phyloP scores from a whole-genome alignment of 345 rosid genomes.

The Syzygium grande region DNA sequence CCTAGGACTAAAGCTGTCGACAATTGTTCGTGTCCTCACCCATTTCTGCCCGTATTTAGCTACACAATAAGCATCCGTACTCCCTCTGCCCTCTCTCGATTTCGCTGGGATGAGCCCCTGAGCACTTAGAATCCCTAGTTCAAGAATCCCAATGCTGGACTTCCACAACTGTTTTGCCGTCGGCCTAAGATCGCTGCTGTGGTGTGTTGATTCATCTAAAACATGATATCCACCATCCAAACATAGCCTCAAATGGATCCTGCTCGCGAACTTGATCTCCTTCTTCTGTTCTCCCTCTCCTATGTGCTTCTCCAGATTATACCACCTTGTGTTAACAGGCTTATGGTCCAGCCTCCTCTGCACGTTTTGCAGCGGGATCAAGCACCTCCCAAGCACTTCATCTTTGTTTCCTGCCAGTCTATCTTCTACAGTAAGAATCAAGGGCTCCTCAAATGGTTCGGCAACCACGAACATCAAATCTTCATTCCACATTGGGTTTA shows the following conservation, averaged over 20 bases:
- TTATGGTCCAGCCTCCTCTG: slow-evolving; percentile 85
- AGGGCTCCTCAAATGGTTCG: slow-evolving; percentile 83
- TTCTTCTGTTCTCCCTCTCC: slow-evolving; percentile 60
- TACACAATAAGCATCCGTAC: slow-evolving; percentile 96
- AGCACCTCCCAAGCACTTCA: slow-evolving; percentile 56
- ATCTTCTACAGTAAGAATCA: slow-evolving; percentile 73
- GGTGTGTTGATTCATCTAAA: slow-evolving; percentile 94
- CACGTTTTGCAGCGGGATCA: slow-evolving; percentile 43
- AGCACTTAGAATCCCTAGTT: slow-evolving; percentile 72
- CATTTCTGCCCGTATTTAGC: slow-evolving; percentile 99
- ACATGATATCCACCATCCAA: slow-evolving; percentile 98
- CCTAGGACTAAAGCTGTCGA: slow-evolving; percentile 68
- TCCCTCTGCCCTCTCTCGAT: slow-evolving; percentile 73
- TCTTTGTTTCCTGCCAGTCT: slow-evolving; percentile 66
- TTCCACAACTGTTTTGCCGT: slow-evolving; percentile 94
- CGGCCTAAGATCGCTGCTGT: slow-evolving; percentile 90
- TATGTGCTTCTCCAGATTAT: slow-evolving; percentile 71
- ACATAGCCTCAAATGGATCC: slow-evolving; percentile 78
- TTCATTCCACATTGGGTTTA: slow-evolving; percentile 95
- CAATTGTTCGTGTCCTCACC: slow-evolving; percentile 90
- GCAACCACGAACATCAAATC: slow-evolving; percentile 92
- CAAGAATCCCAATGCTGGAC: slow-evolving; percentile 65
- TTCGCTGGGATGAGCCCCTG: slow-evolving; percentile 86
- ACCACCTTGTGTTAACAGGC: slow-evolving; percentile 70
- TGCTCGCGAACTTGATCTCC: slow-evolving; percentile 72